Conservation (phyloP, 2,329 filamentous ascomycete species). For the Colletotrichum destructivum region DNA sequence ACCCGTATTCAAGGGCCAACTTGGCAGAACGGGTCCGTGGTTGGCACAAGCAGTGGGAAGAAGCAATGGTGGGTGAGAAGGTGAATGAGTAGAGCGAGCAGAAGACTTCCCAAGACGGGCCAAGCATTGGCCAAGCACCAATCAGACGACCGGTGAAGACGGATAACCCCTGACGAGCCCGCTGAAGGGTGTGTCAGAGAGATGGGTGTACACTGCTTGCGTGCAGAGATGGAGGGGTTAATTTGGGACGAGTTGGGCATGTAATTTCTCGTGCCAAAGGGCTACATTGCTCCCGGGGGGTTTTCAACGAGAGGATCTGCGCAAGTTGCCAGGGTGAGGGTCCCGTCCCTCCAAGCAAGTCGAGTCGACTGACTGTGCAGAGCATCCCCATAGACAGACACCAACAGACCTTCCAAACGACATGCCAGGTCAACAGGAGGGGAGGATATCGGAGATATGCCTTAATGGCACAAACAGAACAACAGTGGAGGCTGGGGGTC, state of each 20-base stretch:
- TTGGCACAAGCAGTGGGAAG: not conserved
- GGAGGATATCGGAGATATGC: no score
- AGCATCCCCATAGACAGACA: no score
- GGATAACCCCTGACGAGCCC: conserved; percentile 28
- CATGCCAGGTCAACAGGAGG: no score
- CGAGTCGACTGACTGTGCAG: no score
- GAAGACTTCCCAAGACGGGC: conserved; percentile 19
- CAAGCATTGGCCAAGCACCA: conserved; percentile 37
- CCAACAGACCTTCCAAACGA: no score
- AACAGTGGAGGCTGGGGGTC: conserved; percentile 27
- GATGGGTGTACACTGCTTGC: not conserved
- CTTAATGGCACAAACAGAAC: not conserved
- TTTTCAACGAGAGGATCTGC: not conserved
- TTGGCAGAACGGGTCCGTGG: not conserved
- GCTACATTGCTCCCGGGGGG: not conserved
- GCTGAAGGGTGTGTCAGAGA: conserved; percentile 24
- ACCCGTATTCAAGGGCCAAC: not conserved
- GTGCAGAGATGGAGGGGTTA: conserved; percentile 15
- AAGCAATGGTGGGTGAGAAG: not conserved
- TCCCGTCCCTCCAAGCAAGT: no score
- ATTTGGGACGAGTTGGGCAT: conserved; percentile 30
- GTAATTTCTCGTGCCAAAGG: conserved; percentile 33
- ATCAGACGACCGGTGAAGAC: conserved; percentile 29
- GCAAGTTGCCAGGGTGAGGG: not conserved
- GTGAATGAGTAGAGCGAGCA: not conserved